These are phyloP conservation scores for Blastocystis sp. DNA, from an alignment of 352 stramenopile species.

Conservation along the genomic window DNA sequence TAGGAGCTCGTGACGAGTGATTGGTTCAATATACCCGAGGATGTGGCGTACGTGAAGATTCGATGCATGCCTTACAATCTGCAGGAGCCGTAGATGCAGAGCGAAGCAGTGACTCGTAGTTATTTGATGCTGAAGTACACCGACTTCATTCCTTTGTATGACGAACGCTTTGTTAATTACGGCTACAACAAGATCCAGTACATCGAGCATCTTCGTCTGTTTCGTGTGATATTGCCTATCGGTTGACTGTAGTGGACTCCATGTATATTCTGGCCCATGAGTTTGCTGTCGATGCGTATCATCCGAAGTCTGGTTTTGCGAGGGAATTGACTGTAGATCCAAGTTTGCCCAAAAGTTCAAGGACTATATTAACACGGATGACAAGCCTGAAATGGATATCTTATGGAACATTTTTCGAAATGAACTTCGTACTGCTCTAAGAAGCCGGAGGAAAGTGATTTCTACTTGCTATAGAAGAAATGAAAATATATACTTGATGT, in stretches of 20 bases:
- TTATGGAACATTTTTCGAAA: conserved; percentile 34
- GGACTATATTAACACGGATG: background rate
- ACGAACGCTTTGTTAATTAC: conserved; percentile 60
- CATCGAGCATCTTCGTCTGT: conserved; percentile 18
- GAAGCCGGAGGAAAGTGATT: background rate
- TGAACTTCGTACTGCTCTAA: background rate
- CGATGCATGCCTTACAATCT: background rate
- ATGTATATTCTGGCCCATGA: conserved; percentile 34
- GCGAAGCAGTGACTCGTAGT: background rate
- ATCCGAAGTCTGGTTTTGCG: background rate
- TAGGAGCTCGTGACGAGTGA: background rate
- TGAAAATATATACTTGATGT: background rate
- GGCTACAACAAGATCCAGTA: conserved; percentile 62
- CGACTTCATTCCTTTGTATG: background rate
- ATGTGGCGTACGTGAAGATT: background rate
- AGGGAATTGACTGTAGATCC: background rate
- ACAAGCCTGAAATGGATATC: conserved; percentile 44
- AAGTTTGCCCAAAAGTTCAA: conserved; percentile 10
- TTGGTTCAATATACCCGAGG: background rate
- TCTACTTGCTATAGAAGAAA: background rate
- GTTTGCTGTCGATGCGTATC: conserved; percentile 36
- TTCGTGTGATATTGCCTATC: background rate
- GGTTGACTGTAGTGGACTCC: background rate
- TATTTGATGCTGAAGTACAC: conserved; percentile 55
- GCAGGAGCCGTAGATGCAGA: background rate